Conservation (phyloP, 140 eudicot species). For the Senecio squalidus region DNA sequence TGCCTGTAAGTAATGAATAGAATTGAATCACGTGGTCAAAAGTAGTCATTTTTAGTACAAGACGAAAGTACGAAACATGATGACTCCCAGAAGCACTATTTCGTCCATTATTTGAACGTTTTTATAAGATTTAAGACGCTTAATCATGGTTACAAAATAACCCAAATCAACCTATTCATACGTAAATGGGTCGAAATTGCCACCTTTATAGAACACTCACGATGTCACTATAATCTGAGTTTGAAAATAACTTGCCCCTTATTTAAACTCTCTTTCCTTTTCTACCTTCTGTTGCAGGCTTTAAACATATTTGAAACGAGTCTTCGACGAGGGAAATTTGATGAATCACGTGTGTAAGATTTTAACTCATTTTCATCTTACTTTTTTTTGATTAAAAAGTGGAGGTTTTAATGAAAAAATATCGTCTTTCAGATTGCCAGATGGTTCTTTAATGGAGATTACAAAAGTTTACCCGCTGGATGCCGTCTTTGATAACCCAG, state of each 20-base stretch:
- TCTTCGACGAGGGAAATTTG: conserved; percentile 88
- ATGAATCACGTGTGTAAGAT: conserved; percentile 81
- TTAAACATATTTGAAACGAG: conserved; percentile 90
- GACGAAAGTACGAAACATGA: background rate
- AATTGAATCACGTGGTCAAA: background rate
- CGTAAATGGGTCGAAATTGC: background rate
- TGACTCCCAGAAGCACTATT: background rate
- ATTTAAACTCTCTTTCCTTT: conserved; percentile 1
- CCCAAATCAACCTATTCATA: background rate
- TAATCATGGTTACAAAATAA: too few species aligned
- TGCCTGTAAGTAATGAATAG: conserved; percentile 64
- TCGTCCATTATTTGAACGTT: too few species aligned
- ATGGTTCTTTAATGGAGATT: conserved; percentile 85
- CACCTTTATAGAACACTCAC: background rate
- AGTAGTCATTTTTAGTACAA: background rate
- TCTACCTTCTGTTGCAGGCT: conserved; percentile 44
- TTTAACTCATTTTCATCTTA: conserved; percentile 6
- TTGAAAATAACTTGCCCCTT: background rate
- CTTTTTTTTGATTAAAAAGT: conserved; percentile 1
- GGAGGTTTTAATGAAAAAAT: conserved; percentile 11
- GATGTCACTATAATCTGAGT: background rate
- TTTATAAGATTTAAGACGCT: too few species aligned
- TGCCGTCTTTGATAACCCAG: conserved; percentile 80
- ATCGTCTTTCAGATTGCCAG: conserved; percentile 60
- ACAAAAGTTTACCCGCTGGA: conserved; percentile 82